A percentile compares a stretch with the other conserved stretches of the same genome.
Conservation (phyloP, 2,329 filamentous ascomycete species). For the Penicillium sp. region DNA sequence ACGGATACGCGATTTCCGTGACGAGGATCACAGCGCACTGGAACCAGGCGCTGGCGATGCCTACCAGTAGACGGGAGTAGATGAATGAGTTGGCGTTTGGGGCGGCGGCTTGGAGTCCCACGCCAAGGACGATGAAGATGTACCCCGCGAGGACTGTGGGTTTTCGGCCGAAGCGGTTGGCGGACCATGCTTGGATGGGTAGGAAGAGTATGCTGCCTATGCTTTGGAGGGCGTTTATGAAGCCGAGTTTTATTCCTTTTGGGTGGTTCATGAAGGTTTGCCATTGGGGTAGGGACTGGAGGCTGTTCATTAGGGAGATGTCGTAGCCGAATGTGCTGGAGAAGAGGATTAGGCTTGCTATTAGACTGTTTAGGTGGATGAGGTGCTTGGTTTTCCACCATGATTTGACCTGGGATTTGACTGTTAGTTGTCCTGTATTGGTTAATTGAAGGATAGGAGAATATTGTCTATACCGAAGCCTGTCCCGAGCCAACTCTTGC, state of each 20-base stretch:
- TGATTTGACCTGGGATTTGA: background rate
- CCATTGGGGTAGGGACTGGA: constrained; percentile 4
- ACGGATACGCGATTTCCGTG: constrained; percentile 37
- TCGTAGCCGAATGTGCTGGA: constrained; percentile 6
- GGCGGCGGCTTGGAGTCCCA: constrained; percentile 16
- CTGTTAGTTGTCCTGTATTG: background rate
- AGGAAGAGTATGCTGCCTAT: constrained; percentile 2
- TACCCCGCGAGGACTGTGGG: constrained; percentile 23
- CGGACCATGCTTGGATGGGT: constrained; percentile 9
- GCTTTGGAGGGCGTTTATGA: constrained; percentile 4
- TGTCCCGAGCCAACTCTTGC: background rate
- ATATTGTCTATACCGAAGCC: background rate
- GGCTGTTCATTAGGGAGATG: constrained; percentile 6
- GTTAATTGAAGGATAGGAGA: too few relatives aligned
- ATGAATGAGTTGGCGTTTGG: constrained; percentile 23
- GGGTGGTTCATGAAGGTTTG: constrained; percentile 1
- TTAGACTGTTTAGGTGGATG: background rate
- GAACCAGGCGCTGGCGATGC: constrained; percentile 27
- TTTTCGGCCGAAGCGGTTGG: constrained; percentile 29
- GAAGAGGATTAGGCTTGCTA: constrained; percentile 5
- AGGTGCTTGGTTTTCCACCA: constrained; percentile 6
- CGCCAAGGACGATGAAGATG: constrained; percentile 23
- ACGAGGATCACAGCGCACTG: constrained; percentile 28
- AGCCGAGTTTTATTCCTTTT: background rate
- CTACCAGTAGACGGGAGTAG: constrained; percentile 28